Conservation (phyloP, 129 eudicot genomes). For the Kitagawia praeruptora region DNA sequence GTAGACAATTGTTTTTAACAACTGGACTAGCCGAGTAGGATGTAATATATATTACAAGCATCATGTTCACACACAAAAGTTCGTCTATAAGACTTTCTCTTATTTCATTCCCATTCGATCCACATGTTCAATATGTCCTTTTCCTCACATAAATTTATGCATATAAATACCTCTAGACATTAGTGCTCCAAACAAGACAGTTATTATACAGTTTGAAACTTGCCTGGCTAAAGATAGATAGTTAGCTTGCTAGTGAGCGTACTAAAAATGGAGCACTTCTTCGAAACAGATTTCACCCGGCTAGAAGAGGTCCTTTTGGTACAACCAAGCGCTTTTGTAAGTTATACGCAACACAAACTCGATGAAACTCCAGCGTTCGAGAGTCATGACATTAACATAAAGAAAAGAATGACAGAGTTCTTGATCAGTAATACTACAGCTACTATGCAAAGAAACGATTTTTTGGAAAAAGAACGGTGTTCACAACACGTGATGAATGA, state of each 20-base stretch:
- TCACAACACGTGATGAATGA: slow-evolving; percentile 26
- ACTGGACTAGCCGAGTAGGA: not conserved
- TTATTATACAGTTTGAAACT: not conserved
- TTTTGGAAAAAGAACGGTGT: slow-evolving; percentile 17
- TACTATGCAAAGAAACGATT: not conserved
- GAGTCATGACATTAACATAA: slow-evolving; percentile 1
- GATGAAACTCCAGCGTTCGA: not conserved
- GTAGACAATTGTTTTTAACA: not conserved
- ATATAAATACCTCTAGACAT: not conserved
- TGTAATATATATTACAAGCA: not conserved
- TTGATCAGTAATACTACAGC: slow-evolving; percentile 11
- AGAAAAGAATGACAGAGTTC: slow-evolving; percentile 31
- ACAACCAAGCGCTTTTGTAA: slow-evolving; percentile 2
- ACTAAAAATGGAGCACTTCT: not conserved
- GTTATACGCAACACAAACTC: not conserved
- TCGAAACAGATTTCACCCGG: not conserved
- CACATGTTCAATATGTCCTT: not conserved
- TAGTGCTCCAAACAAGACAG: not conserved
- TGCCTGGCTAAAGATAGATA: not conserved
- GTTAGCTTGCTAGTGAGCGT: not conserved
- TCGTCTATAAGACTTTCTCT: not conserved
- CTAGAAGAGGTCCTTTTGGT: not conserved
- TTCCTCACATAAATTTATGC: not conserved
- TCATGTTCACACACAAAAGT: not conserved
- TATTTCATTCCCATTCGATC: not conserved